Evolutionary conservation across 139 green algal genomes (phyloP), one percentile per base, ranked within the genome.

Genomic region (Yamagishiella unicocca): DNA sequence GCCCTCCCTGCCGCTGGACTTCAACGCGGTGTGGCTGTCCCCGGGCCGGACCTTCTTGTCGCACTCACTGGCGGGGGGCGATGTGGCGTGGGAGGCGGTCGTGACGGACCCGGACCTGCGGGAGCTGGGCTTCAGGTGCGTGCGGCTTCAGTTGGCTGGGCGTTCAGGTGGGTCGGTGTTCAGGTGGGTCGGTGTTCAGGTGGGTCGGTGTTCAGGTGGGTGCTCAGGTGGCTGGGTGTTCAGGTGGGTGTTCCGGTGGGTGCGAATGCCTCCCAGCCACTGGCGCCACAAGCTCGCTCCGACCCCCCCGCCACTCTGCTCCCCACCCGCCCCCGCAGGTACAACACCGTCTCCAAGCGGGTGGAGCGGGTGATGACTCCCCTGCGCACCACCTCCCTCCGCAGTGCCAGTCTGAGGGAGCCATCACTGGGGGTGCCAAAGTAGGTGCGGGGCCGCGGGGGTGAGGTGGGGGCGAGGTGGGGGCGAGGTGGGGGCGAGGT

Each of bases 71-170:
- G 54, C 54, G 64, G 85, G 85, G 1, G 88, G 88, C 8, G 88
- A 91, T 45, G 67, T 91, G 22, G 88, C 55, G 2, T 91, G 88
- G 88, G 82, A 87, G 82, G 82, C 82, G 46, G 82, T 87, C 35
- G 82, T 58, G 25, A 87, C 82, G 22, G 82, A 87, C 33, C 33
- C 67, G 6, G 67, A 87, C 45, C 82, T 87, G 43, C 62, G 64
- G 17, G n/a, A 37, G 62, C 17, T 37, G 40, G 78, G 78, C 58
- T 85, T 85, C 78, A 64, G 78, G 78, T 75, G 61, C 40, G 80
- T 21, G 33, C 38, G 70, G 37, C 7, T 43, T 33, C 22, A 1
- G 73, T 42, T 38, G 25, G 42, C 1, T 29, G 27, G 37, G 70
- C 9, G 6, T 55, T n/a, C 5, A 40, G 31, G 66, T 29, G 31